Evolutionary conservation across 768 basidiomycete genomes (phyloP), one percentile per base, ranked within the genome.

Genomic region (Roridomyces roridus): DNA sequence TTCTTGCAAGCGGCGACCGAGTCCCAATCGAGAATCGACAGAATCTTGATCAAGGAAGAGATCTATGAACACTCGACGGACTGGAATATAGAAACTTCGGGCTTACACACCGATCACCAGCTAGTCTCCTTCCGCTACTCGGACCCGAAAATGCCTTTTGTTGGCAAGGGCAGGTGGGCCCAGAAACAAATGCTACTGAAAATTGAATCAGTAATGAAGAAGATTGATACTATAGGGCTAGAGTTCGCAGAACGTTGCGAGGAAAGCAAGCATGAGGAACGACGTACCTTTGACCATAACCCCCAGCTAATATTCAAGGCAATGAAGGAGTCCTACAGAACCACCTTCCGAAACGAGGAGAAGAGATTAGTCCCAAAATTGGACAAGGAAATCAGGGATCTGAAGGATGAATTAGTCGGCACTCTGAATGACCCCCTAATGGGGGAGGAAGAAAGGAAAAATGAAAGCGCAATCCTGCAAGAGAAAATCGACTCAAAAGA

Each of bases 321-420:
- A 71, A 70, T 7, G 34, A 65, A 46, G 68, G 65, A 31, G 40
- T 1, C 52, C 64, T 0, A 53, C 45, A 0, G 1, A 17, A 5
- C 7, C 21, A n/a, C 25, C 9, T 49, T 40, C 18, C 48, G 48
- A 18, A 25, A 49, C 23, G 12, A 36, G 17, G 36, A 12, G 1
- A 46, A 39, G 31, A 17, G 45, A 2, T 1, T 44, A 2, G 17
- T 46, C 14, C 44, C 37, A 8, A 46, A 39, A 29, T 37, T 54
- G 44, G 52, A 54, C 5, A 39, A 46, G 28, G 52, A 54, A 15
- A 54, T 54, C 8, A 20, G 5, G 4, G 26, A 29, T 2, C 17
- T 46, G 18, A 40, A 23, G 8, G 5, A 14, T 0, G 17, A 46
- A 3, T 26, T 54, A 8, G 18, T 28, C 6, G 31, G 46, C 2